phyloP scores from a whole-genome alignment of 768 basidiomycete species.

The Leucosporidium yakuticum region DNA sequence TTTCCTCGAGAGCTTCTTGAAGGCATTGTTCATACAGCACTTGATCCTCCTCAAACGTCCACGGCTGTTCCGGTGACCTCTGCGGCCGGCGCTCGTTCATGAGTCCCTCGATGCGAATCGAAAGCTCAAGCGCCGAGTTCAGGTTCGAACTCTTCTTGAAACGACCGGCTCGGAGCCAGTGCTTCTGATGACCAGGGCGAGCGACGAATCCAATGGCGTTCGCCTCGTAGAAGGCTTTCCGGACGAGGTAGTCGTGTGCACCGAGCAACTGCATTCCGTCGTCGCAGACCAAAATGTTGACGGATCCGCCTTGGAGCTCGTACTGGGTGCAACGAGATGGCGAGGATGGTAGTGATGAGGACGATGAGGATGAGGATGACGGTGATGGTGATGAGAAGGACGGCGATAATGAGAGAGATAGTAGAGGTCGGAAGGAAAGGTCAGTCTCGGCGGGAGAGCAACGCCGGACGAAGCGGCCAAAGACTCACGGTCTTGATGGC shows the following conservation, averaged over 20 bases:
- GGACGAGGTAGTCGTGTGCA: conserved; percentile 58
- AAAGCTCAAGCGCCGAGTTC: conserved; percentile 57
- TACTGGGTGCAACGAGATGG: conserved; percentile 48
- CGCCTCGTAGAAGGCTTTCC: conserved; percentile 64
- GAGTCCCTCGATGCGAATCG: conserved; percentile 56
- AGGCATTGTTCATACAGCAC: conserved; percentile 56
- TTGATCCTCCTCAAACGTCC: conserved; percentile 61
- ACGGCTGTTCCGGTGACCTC: conserved; percentile 50
- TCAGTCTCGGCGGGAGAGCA: too few species aligned
- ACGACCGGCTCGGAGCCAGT: conserved; percentile 74
- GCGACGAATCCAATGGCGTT: conserved; percentile 77
- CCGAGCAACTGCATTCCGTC: conserved; percentile 69
- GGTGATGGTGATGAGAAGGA: too few species aligned
- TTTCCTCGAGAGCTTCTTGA: conserved; percentile 60
- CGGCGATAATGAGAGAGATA: too few species aligned
- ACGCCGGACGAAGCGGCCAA: too few species aligned
- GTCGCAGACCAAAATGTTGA: conserved; percentile 72
- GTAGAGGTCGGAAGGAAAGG: too few species aligned
- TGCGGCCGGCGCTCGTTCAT: conserved; percentile 45
- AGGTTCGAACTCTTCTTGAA: conserved; percentile 92
- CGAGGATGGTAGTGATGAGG: too few species aligned
- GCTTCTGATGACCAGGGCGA: conserved; percentile 63
- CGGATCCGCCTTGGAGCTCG: conserved; percentile 79
- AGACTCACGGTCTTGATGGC: conserved; percentile 7
- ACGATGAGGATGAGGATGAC: background rate